These are phyloP conservation scores for Trapa incisa DNA, from an alignment of 345 rosid species.

Conservation along the genomic window DNA sequence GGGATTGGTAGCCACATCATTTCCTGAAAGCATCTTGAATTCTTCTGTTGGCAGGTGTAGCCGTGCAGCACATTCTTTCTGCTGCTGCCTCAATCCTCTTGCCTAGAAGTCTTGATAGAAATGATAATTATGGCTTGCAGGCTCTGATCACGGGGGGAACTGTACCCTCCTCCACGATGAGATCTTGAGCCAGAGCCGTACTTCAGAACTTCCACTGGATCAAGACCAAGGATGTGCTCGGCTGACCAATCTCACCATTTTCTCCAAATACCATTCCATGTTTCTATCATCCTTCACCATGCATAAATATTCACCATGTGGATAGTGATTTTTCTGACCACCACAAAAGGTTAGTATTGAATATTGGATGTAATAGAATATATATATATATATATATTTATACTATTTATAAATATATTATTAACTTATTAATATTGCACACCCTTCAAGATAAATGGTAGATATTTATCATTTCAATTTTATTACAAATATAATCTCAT, in stretches of 20 bases:
- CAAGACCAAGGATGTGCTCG: conserved; percentile 23
- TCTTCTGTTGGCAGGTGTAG: conserved; percentile 68
- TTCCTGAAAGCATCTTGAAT: conserved; percentile 52
- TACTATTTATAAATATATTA: too few species aligned
- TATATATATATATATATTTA: too few species aligned
- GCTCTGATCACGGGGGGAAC: conserved; percentile 41
- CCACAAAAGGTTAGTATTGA: too few species aligned
- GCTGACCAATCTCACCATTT: conserved; percentile 96
- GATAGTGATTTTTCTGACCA: too few species aligned
- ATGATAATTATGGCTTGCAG: conserved; percentile 32
- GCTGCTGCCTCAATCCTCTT: conserved; percentile 72
- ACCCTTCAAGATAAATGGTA: too few species aligned
- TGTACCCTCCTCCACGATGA: conserved; percentile 57
- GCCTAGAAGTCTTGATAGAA: conserved; percentile 22
- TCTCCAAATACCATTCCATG: conserved; percentile 26
- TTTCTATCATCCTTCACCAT: conserved; percentile 15
- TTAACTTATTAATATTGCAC: too few species aligned
- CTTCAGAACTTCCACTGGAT: conserved; percentile 22
- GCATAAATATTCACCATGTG: too few species aligned
- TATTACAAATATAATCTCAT: too few species aligned
- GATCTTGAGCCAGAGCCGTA: conserved; percentile 33
- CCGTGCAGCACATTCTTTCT: conserved; percentile 79
- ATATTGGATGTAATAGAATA: too few species aligned
- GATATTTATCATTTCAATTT: too few species aligned
- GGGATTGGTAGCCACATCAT: conserved; percentile 60